Percentiles rank a stretch among this genome's conserved stretches.
Conservation (phyloP, 2,329 filamentous ascomycete genomes). For the Pseudocercospora vitis region DNA sequence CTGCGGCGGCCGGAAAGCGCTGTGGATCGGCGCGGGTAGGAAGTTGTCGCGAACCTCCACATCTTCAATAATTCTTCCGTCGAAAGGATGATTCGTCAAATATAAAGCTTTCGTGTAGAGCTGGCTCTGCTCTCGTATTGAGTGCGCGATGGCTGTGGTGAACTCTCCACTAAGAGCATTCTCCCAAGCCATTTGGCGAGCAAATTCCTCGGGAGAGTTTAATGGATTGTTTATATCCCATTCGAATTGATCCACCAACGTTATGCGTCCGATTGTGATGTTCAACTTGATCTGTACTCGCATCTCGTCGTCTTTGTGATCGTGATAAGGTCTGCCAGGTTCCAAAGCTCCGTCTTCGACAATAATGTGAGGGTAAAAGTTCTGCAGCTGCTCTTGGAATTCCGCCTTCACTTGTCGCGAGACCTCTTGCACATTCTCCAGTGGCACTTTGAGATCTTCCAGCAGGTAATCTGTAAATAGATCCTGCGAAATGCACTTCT, state of each 20-base stretch:
- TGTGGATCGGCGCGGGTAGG: conserved; percentile 76
- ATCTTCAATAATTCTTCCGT: conserved; percentile 89
- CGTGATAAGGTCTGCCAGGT: conserved; percentile 82
- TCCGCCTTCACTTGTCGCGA: conserved; percentile 65
- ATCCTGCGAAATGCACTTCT: conserved; percentile 75
- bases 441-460: conserved; percentile 77
- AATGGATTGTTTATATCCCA: conserved; percentile 97
- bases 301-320: conserved; percentile 99
- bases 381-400: conserved; percentile 84
- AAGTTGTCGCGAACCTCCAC: conserved; percentile 84
- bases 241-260: conserved; percentile 93
- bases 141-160: conserved; percentile 94
- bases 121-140: conserved; percentile 92
- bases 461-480: conserved; percentile 86
- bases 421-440: conserved; percentile 59
- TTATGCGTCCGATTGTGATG: conserved; percentile 94
- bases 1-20: conserved; percentile 85
- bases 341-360: conserved; percentile 89
- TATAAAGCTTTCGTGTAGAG: conserved; percentile 92
- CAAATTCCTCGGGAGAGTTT: conserved; percentile 95
- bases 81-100: conserved; percentile 89
- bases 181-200: conserved; percentile 82
- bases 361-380: conserved; percentile 90
- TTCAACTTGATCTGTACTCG: conserved; percentile 92
- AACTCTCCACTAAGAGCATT: conserved; percentile 93